A percentile compares a stretch with the other conserved stretches of the same genome.
Evolutionary conservation across 2,329 filamentous ascomycete species (phyloP).

Genomic region (Chrysosporium queenslandicum): DNA sequence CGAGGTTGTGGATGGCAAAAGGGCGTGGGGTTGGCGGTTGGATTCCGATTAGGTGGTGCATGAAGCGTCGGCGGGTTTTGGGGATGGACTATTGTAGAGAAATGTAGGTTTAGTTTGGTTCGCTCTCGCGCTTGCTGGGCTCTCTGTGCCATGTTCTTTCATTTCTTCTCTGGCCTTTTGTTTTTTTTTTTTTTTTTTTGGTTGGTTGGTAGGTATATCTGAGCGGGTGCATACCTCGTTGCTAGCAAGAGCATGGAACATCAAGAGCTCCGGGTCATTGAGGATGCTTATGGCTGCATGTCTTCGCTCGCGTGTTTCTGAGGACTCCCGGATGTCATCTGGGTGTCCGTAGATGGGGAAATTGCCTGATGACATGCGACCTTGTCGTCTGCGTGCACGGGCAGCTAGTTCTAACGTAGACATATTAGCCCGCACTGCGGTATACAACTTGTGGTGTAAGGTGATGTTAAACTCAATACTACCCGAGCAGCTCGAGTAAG

Average conservation of each 20-base stretch:
- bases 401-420: too few species aligned
- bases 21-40: slow-evolving; percentile 3
- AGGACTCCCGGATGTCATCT: slow-evolving; percentile 16
- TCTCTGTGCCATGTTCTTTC: too few species aligned
- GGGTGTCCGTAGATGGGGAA: neutral
- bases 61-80: slow-evolving; percentile 30
- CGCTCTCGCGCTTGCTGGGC: neutral
- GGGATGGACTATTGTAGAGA: slow-evolving; percentile 27
- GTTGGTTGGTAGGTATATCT: neutral
- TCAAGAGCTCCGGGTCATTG: slow-evolving; percentile 32
- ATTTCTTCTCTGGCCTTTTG: neutral
- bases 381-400: neutral
- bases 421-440: too few species aligned
- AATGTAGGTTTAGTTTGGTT: too few species aligned
- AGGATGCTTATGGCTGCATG: slow-evolving; percentile 32
- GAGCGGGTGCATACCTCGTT: slow-evolving; percentile 25
- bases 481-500: too few species aligned
- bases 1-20: slow-evolving; percentile 11
- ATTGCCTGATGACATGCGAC: neutral
- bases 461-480: too few species aligned
- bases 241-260: slow-evolving; percentile 32
- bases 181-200: neutral
- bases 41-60: slow-evolving; percentile 26
- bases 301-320: slow-evolving; percentile 27
- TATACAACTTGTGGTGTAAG: too few species aligned